Base-by-base conservation (phyloP, 1,284 basidiomycete species). In the Tilletia walkeri region DNA sequence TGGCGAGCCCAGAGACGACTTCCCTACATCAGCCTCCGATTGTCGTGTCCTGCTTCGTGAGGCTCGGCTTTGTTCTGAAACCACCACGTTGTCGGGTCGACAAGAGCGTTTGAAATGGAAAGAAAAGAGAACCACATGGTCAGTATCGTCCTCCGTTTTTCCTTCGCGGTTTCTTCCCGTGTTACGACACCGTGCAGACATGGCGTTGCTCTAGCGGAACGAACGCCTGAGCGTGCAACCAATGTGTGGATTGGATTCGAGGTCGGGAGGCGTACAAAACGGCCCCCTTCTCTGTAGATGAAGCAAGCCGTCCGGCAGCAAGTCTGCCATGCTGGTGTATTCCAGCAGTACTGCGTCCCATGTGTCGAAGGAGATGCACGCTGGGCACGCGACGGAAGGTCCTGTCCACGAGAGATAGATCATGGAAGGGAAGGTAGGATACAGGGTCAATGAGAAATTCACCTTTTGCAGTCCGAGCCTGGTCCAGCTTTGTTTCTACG, bases 1-100 rank as follows among this genome's bases (percentile, higher is more conserved):
- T 38, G 59, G 59, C 36, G 59, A 63, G 38, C 59, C 59, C 36
- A 41, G 34, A 4, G 59, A 41, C 36, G 59, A 36, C 59, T 63
- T 41, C 3, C 30, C 12, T 34, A 7, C 36, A 12, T 63, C 54
- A 24, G n/a, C 3, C 41, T 45, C 41, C 41, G 41, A 45, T 45
- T 45, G 41, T 30, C 24, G 24, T 14, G 41, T 45, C 41, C 14
- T 45, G 41, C 41, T 45, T 9, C 41, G 41, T 9, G 41, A 45
- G 14, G 9, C 3, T 45, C 41, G 41, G 41, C 41, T 45, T 7
- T 45, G 41, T 7, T 45, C 41, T 45, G 41, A 45, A 14, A 45
- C 41, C 41, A 30, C 41, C 41, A 45, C 41, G 54, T n/a, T 56
- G 54, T 56, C 54, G 54, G 54, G 24, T 34, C 54, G 54, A 56